Evolutionary conservation across 345 rosid species (phyloP), one percentile per base, ranked within the genome.

Genomic region (Ceriops tagal): DNA sequence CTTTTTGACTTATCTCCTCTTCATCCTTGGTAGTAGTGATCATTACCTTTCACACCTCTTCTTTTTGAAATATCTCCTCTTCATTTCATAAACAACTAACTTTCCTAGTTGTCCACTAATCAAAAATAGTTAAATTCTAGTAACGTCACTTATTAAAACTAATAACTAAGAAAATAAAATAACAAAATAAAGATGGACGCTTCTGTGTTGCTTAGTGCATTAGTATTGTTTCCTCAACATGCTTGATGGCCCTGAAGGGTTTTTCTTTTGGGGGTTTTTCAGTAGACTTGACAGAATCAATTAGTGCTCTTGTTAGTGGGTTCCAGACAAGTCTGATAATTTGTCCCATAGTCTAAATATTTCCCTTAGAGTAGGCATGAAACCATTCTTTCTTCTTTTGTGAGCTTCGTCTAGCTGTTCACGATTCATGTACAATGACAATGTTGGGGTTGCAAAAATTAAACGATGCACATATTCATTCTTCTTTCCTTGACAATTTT

Each of bases 271-370:
- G n/a, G 24, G 24, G 8, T 61, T 20, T 15, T 7, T 26, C 15
- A 28, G 43, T 34, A 69, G 59, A 24, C 26, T 4, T 60, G 15
- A 32, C 9, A 58, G 18, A 46, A n/a, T 58, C 58, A 11, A 65
- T 16, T 52, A 18, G 10, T 34, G 11, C 26, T 62, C 59, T 56
- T 5, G 61, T 55, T 69, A 35, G 49, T 52, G 53, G 64, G 66
- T 62, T 20, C 43, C 11, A 52, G 15, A 62, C 24, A 15, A 6
- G 8, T 10, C 28, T 51, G 10, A 58, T n/a, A n/a, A 20, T 47
- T 27, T 43, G 46, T 34, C 43, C 27, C 28, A 55, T 13, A 4
- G 26, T 24, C 43, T 19, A 43, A 35, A 47, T 22, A 32, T 69
- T 43, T 28, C n/a, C 57, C 47, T 27, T 47, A 49, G 5, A n/a